Conservation (phyloP, 331 rosid species). For the Stylosanthes scabra region DNA sequence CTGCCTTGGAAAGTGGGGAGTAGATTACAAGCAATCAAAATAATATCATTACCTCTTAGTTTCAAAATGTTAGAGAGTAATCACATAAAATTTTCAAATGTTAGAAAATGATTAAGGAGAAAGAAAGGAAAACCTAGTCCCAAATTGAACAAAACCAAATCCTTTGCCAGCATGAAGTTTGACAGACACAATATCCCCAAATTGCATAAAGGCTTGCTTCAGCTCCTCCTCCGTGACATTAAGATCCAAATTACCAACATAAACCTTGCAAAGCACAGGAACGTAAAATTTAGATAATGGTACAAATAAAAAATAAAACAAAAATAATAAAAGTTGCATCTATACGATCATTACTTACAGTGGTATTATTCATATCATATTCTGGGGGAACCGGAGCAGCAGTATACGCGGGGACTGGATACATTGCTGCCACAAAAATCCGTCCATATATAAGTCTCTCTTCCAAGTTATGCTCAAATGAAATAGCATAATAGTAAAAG, state of each 20-base stretch:
- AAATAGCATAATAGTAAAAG: slow-evolving; percentile 25
- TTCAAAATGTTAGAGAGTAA: slow-evolving; percentile 10
- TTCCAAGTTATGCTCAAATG: slow-evolving; percentile 5
- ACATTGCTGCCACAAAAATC: slow-evolving; percentile 50
- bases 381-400: slow-evolving; percentile 63
- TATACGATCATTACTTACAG: slow-evolving; percentile 48
- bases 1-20: slow-evolving; percentile 12
- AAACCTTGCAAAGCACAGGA: slow-evolving; percentile 59
- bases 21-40: slow-evolving; percentile 21
- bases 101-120: slow-evolving; percentile 1
- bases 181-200: slow-evolving; percentile 72
- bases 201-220: slow-evolving; percentile 75
- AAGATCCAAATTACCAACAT: slow-evolving; percentile 82
- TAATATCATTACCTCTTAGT: slow-evolving; percentile 5
- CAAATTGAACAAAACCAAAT: slow-evolving; percentile 82
- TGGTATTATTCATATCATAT: slow-evolving; percentile 77
- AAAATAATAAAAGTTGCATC: slow-evolving; percentile 5
- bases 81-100: slow-evolving; percentile 20
- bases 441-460: slow-evolving; percentile 37
- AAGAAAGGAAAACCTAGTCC: slow-evolving; percentile 60
- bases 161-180: slow-evolving; percentile 78
- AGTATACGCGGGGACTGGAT: slow-evolving; percentile 64
- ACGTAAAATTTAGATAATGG: slow-evolving; percentile 26
- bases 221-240: slow-evolving; percentile 76
- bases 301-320: slow-evolving; percentile 22